Evolutionary conservation across 2,329 filamentous ascomycete species (phyloP).

Genomic region (Cadophora sp.): DNA sequence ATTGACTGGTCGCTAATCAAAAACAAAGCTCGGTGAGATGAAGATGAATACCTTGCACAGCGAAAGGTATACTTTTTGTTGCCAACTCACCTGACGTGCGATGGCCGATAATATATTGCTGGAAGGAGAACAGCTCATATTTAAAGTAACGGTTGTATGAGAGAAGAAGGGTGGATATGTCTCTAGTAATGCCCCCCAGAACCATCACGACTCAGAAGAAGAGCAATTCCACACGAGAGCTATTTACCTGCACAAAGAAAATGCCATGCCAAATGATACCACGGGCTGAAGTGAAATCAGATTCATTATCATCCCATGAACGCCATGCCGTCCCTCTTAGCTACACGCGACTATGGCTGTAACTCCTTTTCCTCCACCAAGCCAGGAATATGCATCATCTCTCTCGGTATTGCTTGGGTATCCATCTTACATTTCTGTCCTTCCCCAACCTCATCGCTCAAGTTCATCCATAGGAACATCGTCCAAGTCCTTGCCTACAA

Average conservation of each 20-base stretch:
- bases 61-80: no score
- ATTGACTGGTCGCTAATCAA: no score
- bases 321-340: slow-evolving; percentile 7
- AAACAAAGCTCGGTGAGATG: no score
- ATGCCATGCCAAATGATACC: background rate
- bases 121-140: no score
- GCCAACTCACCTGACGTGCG: no score
- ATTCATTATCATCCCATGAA: slow-evolving; percentile 21
- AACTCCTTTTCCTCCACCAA: slow-evolving; percentile 14
- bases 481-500: slow-evolving; percentile 78
- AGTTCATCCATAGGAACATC: slow-evolving; percentile 81
- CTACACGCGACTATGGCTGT: slow-evolving; percentile 12
- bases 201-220: no score
- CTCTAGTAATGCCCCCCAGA: no score
- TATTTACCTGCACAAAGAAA: background rate
- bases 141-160: no score
- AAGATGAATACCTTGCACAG: no score
- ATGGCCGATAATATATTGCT: no score
- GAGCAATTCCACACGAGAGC: background rate
- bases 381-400: background rate
- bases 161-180: no score
- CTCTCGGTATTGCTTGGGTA: slow-evolving; percentile 19
- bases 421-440: slow-evolving; percentile 8
- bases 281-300: background rate
- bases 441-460: slow-evolving; percentile 57